These are phyloP conservation scores for Penicillium soppii DNA, from an alignment of 495 filamentous ascomycete species.

Conservation along the genomic window DNA sequence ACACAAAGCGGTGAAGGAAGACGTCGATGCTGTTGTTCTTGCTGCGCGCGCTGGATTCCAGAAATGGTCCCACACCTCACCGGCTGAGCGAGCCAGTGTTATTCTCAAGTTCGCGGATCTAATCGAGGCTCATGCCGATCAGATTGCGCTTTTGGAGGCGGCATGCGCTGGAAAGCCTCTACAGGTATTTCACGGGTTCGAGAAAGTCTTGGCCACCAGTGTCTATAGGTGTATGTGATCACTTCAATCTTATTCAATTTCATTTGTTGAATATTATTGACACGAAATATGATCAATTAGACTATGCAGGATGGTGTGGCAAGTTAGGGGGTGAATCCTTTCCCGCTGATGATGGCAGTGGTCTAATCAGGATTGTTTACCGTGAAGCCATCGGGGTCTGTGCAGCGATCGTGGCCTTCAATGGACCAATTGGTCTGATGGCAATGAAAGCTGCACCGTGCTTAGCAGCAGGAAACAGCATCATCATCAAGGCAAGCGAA, in stretches of 20 bases:
- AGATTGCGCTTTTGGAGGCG: not conserved
- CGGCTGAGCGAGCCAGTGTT: conserved; percentile 28
- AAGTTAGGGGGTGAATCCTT: conserved; percentile 9
- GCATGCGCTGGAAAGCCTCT: not conserved
- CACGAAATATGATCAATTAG: not conserved
- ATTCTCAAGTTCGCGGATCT: conserved; percentile 35
- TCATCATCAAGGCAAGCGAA: conserved; percentile 56
- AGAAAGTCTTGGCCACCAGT: not conserved
- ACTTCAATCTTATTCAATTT: too few relatives aligned
- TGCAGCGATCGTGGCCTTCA: conserved; percentile 18
- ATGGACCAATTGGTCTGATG: conserved; percentile 8
- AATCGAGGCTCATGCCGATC: not conserved
- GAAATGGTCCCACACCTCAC: conserved; percentile 39
- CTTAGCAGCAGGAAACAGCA: conserved; percentile 52
- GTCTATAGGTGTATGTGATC: conserved; percentile 3
- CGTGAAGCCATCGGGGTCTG: conserved; percentile 21
- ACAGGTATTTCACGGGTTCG: not conserved
- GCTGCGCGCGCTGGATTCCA: conserved; percentile 52
- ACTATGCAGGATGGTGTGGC: conserved; percentile 9
- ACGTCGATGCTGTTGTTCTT: conserved; percentile 26
- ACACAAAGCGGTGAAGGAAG: not conserved
- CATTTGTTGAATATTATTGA: too few relatives aligned
- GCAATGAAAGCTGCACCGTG: conserved; percentile 50
- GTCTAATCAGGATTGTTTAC: not conserved
- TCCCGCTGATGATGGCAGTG: conserved; percentile 1